Percentiles rank a stretch among this genome's conserved stretches.
Conservation (phyloP, 164 flowering plant species). For the Akebia trifoliata region DNA sequence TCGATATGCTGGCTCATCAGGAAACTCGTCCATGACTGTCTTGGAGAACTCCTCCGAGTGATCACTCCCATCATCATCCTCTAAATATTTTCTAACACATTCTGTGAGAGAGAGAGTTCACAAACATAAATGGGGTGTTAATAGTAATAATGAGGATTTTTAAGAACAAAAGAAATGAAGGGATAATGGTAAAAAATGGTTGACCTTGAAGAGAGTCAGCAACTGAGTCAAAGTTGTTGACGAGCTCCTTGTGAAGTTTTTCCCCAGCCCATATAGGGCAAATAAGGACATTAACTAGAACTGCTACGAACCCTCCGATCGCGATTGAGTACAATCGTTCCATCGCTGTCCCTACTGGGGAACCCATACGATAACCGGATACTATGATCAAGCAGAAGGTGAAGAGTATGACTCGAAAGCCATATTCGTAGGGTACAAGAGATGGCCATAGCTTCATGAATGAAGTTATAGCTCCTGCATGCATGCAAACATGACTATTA, state of each 20-base stretch:
- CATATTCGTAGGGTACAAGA: slow-evolving; percentile 68
- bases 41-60: slow-evolving; percentile 56
- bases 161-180: neutral
- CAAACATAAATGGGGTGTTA: too few species aligned
- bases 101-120: too few species aligned
- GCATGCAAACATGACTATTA: neutral
- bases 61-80: slow-evolving; percentile 53
- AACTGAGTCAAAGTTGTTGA: slow-evolving; percentile 45
- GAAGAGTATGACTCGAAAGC: slow-evolving; percentile 67
- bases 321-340: slow-evolving; percentile 70
- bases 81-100: slow-evolving; percentile 66
- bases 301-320: slow-evolving; percentile 67
- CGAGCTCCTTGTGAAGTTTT: slow-evolving; percentile 59
- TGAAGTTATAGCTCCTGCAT: slow-evolving; percentile 60
- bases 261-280: slow-evolving; percentile 85
- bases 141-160: too few species aligned
- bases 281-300: slow-evolving; percentile 58
- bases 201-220: slow-evolving; percentile 78
- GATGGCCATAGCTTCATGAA: slow-evolving; percentile 77
- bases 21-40: slow-evolving; percentile 63
- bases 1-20: slow-evolving; percentile 71
- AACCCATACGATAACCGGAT: slow-evolving; percentile 77
- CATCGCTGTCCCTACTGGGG: slow-evolving; percentile 53
- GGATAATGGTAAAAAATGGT: neutral
- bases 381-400: slow-evolving; percentile 70